Evolutionary conservation across 768 basidiomycete genomes (phyloP), one percentile per base, ranked within the genome.

Genomic region (Mycena polygramma): DNA sequence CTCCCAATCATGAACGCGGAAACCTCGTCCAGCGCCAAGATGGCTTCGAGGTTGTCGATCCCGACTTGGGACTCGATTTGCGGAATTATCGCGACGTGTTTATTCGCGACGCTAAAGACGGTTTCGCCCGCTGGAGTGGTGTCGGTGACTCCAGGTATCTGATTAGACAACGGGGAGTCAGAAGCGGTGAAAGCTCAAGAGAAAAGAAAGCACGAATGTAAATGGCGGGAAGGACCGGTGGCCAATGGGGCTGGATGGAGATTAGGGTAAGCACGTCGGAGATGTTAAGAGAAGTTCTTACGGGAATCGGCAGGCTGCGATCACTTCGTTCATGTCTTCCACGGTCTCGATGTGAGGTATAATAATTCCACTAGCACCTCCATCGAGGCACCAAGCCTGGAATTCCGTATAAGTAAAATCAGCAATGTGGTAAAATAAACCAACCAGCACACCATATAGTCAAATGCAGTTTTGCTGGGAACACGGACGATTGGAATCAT

Each of bases 11-110:
- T 30, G 30, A 30, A 30, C 30, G 30, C 30, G 30, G 30, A 30
- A 30, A 30, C 30, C 30, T 30, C 30, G 3, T 30, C 30, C 30
- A 30, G 30, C 30, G 30, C 30, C 30, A 30, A 30, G 30, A 30
- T 30, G 30, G 3, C 6, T 6, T 30, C 30, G 30, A 30, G 30
- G 6, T 30, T 75, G 84, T 88, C 76, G 84, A 88, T 66, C 80
- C 87, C 70, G 91, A 92, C 77, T 87, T 90, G 19, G 92, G 66
- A 64, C 37, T 72, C 71, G 43, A 72, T 61, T 55, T 72, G 71
- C 15, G 71, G 71, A 20, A 72, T 68, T 19, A 72, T 68, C 4
- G 71, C 71, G 7, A 68, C 45, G 43, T 72, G 71, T 26, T 67
- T 59, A n/a, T 72, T 72, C 22, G 71, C 71, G 19, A 68, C 2